Evolutionary conservation across 495 filamentous ascomycete species (phyloP).

Genomic region (Letharia columbiana): DNA sequence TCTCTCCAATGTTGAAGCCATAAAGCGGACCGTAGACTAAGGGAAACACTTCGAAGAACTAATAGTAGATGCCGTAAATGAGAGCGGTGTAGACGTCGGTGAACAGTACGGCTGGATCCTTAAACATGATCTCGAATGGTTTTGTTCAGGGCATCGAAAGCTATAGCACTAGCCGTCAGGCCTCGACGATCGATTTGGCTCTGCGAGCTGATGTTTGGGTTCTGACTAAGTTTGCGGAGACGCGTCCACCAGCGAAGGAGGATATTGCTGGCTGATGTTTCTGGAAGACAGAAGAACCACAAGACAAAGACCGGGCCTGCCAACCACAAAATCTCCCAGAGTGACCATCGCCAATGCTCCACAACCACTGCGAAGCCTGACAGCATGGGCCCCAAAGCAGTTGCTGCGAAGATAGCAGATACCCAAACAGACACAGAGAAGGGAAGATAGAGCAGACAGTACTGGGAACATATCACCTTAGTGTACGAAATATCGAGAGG

Average conservation of each 20-base stretch:
- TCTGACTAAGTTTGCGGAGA: slow-evolving; percentile 35
- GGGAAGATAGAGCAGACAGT: slow-evolving; percentile 32
- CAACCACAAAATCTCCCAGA: slow-evolving; percentile 40
- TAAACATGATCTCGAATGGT: slow-evolving; percentile 53
- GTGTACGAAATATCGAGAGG: background rate
- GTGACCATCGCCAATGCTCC: slow-evolving; percentile 44
- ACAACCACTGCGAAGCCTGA: slow-evolving; percentile 50
- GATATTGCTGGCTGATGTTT: slow-evolving; percentile 44
- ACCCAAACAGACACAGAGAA: slow-evolving; percentile 45
- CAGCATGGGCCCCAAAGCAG: slow-evolving; percentile 50
- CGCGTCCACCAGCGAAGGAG: slow-evolving; percentile 35
- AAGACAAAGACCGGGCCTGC: slow-evolving; percentile 39
- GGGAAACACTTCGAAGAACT: slow-evolving; percentile 21
- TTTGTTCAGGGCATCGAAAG: slow-evolving; percentile 51
- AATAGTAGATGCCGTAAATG: slow-evolving; percentile 6
- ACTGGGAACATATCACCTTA: background rate
- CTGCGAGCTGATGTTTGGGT: slow-evolving; percentile 35
- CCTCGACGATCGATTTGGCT: slow-evolving; percentile 42
- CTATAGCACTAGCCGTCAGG: slow-evolving; percentile 37
- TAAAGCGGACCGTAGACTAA: slow-evolving; percentile 31
- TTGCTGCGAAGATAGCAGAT: slow-evolving; percentile 29
- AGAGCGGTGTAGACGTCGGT: slow-evolving; percentile 2
- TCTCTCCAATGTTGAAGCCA: slow-evolving; percentile 27
- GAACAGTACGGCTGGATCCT: slow-evolving; percentile 32
- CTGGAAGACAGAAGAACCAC: slow-evolving; percentile 39